A percentile compares a stretch with the other conserved stretches of the same genome.
These are phyloP conservation scores for Sporothrix phasma DNA, from an alignment of 2,329 filamentous ascomycete species.

Conservation along the genomic window DNA sequence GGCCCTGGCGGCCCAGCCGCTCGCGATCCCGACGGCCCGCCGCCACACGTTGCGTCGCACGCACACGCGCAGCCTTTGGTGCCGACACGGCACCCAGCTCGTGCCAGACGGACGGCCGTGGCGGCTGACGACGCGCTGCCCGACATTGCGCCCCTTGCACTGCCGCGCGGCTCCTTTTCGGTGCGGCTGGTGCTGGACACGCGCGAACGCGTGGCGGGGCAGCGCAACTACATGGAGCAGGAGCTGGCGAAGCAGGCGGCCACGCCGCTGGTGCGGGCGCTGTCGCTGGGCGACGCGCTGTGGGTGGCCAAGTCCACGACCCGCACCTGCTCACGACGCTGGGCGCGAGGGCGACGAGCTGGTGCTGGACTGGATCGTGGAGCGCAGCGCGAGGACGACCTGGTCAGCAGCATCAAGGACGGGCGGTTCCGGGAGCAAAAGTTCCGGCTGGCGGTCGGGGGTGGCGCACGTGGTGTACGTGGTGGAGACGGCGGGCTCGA, in stretches of 20 bases:
- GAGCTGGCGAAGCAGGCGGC: slow-evolving; percentile 59
- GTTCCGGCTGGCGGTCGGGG: slow-evolving; percentile 64
- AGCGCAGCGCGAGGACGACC: slow-evolving; percentile 68
- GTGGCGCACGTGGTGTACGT: slow-evolving; percentile 71
- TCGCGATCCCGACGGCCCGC: not conserved
- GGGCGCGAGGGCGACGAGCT: slow-evolving; percentile 57
- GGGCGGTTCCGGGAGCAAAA: slow-evolving; percentile 79
- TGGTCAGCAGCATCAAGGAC: slow-evolving; percentile 72
- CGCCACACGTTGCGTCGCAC: too few species aligned
- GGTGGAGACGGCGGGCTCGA: slow-evolving; percentile 61
- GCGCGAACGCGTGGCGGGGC: slow-evolving; percentile 62
- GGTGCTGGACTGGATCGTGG: slow-evolving; percentile 70
- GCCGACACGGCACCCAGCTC: slow-evolving; percentile 1
- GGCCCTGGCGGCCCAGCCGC: not conserved
- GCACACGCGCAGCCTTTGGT: too few species aligned
- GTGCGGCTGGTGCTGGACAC: slow-evolving; percentile 61
- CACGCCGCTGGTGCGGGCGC: slow-evolving; percentile 53
- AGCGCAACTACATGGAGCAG: slow-evolving; percentile 67
- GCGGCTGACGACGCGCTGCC: slow-evolving; percentile 29
- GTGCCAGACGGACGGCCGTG: slow-evolving; percentile 11
- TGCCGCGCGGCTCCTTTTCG: slow-evolving; percentile 57
- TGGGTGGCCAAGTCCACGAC: slow-evolving; percentile 68
- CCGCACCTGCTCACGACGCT: slow-evolving; percentile 42
- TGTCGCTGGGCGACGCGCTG: slow-evolving; percentile 65
- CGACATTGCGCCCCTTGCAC: slow-evolving; percentile 46